Evolutionary conservation across 2,329 filamentous ascomycete genomes (phyloP).

Genomic region (Talaromyces verruculosus): DNA sequence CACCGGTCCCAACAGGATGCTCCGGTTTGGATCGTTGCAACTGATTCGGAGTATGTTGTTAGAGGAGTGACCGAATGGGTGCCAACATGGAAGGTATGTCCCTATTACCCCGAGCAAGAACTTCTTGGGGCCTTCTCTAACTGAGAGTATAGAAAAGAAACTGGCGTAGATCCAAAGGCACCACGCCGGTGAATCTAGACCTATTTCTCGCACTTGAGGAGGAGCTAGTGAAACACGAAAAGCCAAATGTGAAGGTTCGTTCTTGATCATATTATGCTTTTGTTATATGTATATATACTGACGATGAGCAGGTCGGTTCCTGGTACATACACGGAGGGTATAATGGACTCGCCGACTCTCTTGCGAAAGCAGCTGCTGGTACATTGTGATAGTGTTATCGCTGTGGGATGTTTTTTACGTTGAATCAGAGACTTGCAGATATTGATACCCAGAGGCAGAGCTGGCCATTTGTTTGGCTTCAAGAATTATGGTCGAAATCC

Average conservation of each 20-base stretch:
- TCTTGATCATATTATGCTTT: background rate
- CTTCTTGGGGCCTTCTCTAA: background rate
- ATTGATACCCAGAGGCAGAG: no score
- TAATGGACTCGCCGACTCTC: background rate
- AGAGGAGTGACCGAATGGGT: slow-evolving; percentile 10
- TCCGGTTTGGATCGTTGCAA: background rate
- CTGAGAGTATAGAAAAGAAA: background rate
- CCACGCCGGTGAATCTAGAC: slow-evolving; percentile 3
- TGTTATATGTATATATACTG: no score
- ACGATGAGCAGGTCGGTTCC: no score
- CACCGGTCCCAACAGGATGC: background rate
- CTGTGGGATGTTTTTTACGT: no score
- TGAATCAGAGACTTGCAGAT: no score
- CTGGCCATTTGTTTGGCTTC: no score
- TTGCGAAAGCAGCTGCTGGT: no score
- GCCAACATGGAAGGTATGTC: background rate
- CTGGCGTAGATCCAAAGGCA: background rate
- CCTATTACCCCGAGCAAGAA: background rate
- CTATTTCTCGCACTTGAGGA: slow-evolving; percentile 4
- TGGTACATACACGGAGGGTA: background rate
- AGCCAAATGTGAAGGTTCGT: background rate
- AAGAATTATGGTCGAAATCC: no score
- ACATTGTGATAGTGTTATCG: no score
- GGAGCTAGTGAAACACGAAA: background rate
- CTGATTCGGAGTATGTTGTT: slow-evolving; percentile 8